These are phyloP conservation scores for Volvox africanus DNA, from an alignment of 139 green algal species.

Conservation along the genomic window DNA sequence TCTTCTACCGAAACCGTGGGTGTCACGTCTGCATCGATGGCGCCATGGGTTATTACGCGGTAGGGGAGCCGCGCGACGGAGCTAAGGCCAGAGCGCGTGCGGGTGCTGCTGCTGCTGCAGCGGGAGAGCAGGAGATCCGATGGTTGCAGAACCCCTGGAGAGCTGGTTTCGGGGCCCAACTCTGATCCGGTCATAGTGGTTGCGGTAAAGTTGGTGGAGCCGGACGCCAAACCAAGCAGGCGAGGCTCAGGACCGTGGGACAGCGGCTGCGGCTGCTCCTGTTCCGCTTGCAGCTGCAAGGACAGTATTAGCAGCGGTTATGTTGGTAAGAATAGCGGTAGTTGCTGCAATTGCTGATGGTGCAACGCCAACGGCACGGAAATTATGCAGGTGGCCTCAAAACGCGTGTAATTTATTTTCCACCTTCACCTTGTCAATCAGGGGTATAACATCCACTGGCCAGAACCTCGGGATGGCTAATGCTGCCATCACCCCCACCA, in stretches of 20 bases:
- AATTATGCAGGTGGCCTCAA: no score
- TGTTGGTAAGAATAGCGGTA: not conserved
- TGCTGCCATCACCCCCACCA: no score
- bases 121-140: not conserved
- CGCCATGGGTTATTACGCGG: not conserved
- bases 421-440: no score
- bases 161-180: not conserved
- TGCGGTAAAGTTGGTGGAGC: constrained; percentile 4
- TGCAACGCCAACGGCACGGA: not conserved
- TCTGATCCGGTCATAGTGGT: not conserved
- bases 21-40: not conserved
- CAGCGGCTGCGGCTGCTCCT: no score
- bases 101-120: constrained; percentile 11
- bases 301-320: not conserved
- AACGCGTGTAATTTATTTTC: no score
- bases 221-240: not conserved
- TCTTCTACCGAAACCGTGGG: not conserved
- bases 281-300: not conserved
- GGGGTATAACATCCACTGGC: no score
- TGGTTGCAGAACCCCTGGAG: not conserved
- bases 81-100: constrained; percentile 7
- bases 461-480: no score
- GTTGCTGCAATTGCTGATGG: not conserved
- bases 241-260: not conserved
- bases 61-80: not conserved